A percentile compares a stretch with the other conserved stretches of the same genome.
phyloP scores from a whole-genome alignment of 257 asterid genomes.

The Ilex asprella region DNA sequence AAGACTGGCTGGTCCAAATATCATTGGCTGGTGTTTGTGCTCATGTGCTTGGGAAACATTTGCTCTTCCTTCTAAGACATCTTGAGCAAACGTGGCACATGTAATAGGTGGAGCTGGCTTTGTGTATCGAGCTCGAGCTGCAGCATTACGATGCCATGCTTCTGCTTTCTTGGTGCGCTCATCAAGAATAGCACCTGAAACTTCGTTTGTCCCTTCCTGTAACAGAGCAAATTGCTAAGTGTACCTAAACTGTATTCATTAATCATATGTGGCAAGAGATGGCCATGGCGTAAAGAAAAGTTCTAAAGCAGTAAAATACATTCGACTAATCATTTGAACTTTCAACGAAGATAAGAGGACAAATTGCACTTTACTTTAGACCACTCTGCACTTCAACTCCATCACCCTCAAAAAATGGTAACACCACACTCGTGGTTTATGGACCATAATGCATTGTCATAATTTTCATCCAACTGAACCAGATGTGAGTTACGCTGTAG shows the following conservation, averaged over 20 bases:
- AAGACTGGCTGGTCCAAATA: constrained; percentile 94
- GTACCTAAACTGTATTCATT: constrained; percentile 6
- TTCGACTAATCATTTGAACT: too few species aligned
- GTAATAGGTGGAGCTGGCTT: constrained; percentile 85
- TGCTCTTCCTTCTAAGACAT: constrained; percentile 88
- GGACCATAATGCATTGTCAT: too few species aligned
- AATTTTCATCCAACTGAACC: too few species aligned
- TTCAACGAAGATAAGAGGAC: too few species aligned
- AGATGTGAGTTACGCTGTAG: too few species aligned
- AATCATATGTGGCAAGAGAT: neutral
- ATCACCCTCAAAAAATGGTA: too few species aligned
- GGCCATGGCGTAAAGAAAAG: too few species aligned
- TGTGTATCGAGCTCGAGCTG: constrained; percentile 50
- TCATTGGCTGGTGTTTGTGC: constrained; percentile 90
- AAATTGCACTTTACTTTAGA: too few species aligned
- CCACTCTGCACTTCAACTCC: too few species aligned
- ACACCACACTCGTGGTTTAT: too few species aligned
- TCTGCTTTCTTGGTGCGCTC: constrained; percentile 84
- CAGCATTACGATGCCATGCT: constrained; percentile 88
- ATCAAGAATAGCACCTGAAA: constrained; percentile 55
- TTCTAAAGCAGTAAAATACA: too few species aligned
- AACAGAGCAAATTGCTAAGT: constrained; percentile 1
- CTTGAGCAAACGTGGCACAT: constrained; percentile 98
- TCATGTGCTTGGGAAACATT: constrained; percentile 62
- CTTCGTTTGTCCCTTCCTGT: constrained; percentile 64